Conservation (phyloP, 768 basidiomycete species). For the Xerocomus brunneocitrinus region DNA sequence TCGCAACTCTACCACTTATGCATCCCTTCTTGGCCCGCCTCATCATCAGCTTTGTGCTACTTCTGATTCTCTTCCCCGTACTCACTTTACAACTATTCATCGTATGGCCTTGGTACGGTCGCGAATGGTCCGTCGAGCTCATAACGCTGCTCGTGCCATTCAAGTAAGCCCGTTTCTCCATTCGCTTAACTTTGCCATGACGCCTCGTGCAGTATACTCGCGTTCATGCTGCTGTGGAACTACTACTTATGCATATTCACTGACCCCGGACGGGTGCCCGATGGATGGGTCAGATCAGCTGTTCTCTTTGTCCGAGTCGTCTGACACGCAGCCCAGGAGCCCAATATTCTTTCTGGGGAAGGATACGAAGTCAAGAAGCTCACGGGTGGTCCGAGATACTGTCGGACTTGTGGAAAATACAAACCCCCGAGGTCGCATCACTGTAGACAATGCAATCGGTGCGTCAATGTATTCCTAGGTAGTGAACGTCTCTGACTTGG, state of each 20-base stretch:
- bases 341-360: slow-evolving; percentile 59
- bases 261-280: slow-evolving; percentile 82
- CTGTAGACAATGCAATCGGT: slow-evolving; percentile 84
- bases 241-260: slow-evolving; percentile 81
- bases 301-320: not conserved
- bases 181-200: slow-evolving; percentile 6
- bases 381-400: slow-evolving; percentile 79
- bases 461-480: slow-evolving; percentile 23
- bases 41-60: slow-evolving; percentile 63
- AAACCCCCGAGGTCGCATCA: slow-evolving; percentile 93
- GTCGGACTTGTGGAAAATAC: slow-evolving; percentile 78
- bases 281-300: slow-evolving; percentile 57
- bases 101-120: slow-evolving; percentile 91
- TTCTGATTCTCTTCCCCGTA: slow-evolving; percentile 80
- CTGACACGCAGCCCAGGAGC: slow-evolving; percentile 42
- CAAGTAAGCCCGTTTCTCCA: slow-evolving; percentile 57
- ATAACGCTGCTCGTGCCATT: slow-evolving; percentile 77
- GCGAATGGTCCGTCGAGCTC: slow-evolving; percentile 67
- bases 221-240: slow-evolving; percentile 80
- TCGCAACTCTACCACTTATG: slow-evolving; percentile 32
- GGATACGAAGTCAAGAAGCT: slow-evolving; percentile 89
- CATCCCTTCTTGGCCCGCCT: slow-evolving; percentile 52
- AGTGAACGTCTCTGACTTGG: slow-evolving; percentile 1
- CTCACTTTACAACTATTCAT: slow-evolving; percentile 88
- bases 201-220: slow-evolving; percentile 50